phyloP scores from a whole-genome alignment of 1,284 basidiomycete species.

The Coriolopsis trogii region DNA sequence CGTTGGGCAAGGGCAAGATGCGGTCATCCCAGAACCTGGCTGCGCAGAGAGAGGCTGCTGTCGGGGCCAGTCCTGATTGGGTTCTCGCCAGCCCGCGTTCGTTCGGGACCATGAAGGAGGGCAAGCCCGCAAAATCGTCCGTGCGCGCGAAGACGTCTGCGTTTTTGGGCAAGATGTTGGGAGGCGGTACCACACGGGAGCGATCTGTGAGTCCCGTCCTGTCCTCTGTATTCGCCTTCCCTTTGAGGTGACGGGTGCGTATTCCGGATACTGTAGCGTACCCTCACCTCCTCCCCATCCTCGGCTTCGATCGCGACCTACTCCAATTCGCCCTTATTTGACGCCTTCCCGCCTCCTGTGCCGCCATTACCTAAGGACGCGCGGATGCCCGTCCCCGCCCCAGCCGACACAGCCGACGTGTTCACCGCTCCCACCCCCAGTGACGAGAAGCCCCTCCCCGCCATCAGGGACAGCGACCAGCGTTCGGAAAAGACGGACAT shows the following conservation, averaged over 20 bases:
- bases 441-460: constrained; percentile 62
- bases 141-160: constrained; percentile 77
- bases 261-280: constrained; percentile 38
- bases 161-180: constrained; percentile 76
- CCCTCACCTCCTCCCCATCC: constrained; percentile 44
- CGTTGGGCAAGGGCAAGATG: constrained; percentile 25
- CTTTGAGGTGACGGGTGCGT: too few relatives aligned
- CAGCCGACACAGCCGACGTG: constrained; percentile 53
- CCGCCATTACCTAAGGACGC: constrained; percentile 63
- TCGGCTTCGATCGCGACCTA: constrained; percentile 38
- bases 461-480: constrained; percentile 42
- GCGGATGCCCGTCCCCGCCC: constrained; percentile 40
- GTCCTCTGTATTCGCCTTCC: too few relatives aligned
- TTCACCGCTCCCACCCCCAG: constrained; percentile 43
- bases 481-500: constrained; percentile 43
- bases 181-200: constrained; percentile 63
- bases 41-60: constrained; percentile 13
- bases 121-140: constrained; percentile 55
- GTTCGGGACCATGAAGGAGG: constrained; percentile 42
- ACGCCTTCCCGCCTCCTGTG: constrained; percentile 66
- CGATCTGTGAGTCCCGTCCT: constrained; percentile 58
- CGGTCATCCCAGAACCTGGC: constrained; percentile 23
- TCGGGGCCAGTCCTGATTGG: constrained; percentile 49
- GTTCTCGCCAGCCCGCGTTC: constrained; percentile 43
- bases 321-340: constrained; percentile 40